Percentiles rank a stretch among this genome's conserved stretches.
Evolutionary conservation across 805 yeast genomes (phyloP).

Genomic region (Suhomyces emberorum): DNA sequence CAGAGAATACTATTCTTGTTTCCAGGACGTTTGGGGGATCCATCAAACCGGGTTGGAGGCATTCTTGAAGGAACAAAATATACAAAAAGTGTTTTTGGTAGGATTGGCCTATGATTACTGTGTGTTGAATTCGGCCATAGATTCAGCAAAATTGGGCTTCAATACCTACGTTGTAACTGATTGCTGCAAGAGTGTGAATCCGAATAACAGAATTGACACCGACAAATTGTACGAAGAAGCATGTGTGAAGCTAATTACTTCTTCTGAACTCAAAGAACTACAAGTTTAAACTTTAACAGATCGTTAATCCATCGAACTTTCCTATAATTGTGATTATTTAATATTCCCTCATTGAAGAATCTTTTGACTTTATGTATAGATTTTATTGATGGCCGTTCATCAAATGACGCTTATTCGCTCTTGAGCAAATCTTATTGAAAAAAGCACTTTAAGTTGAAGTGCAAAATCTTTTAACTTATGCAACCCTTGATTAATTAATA

Average conservation of each 20-base stretch:
- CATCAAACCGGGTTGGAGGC: conserved; percentile 64
- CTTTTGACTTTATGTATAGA: too few species aligned
- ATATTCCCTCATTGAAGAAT: too few species aligned
- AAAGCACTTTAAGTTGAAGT: too few species aligned
- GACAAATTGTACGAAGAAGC: conserved; percentile 29
- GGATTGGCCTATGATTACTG: conserved; percentile 90
- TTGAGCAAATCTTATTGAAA: too few species aligned
- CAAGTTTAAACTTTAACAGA: too few species aligned
- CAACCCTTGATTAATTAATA: too few species aligned
- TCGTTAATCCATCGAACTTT: too few species aligned
- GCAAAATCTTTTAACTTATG: too few species aligned
- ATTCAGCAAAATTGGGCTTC: conserved; percentile 60
- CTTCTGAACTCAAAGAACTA: too few species aligned
- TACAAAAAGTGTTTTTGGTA: conserved; percentile 64
- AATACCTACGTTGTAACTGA: conserved; percentile 58
- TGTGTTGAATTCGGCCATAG: conserved; percentile 73
- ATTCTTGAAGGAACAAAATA: conserved; percentile 42
- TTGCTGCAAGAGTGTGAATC: conserved; percentile 54
- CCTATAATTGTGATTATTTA: too few species aligned
- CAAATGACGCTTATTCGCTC: too few species aligned
- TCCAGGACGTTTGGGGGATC: conserved; percentile 71
- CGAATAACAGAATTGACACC: conserved; percentile 35
- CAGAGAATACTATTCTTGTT: conserved; percentile 86
- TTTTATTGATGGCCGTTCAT: too few species aligned
- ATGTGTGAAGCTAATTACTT: conserved; percentile 33